Conservation (phyloP, 495 filamentous ascomycete species). For the Xanthoparmelia taractica region DNA sequence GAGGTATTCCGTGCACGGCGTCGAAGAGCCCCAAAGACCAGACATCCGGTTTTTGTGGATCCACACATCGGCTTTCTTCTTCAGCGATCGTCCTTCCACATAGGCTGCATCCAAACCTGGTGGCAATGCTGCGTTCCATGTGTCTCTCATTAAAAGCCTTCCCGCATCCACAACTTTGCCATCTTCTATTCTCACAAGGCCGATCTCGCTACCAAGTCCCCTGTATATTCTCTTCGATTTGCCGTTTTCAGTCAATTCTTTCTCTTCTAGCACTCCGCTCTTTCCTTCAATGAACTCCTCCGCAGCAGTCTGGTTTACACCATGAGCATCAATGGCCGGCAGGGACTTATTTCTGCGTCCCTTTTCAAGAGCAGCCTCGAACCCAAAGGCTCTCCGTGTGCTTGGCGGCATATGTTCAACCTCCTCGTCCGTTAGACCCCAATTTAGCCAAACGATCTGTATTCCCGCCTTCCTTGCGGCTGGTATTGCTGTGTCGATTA, state of each 20-base stretch:
- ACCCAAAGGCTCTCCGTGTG: conserved; percentile 41
- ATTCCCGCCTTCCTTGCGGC: conserved; percentile 41
- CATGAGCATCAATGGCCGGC: conserved; percentile 28
- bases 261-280: conserved; percentile 20
- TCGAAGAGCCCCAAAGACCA: conserved; percentile 42
- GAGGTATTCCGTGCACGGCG: conserved; percentile 31
- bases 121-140: conserved; percentile 49
- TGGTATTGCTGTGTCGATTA: conserved; percentile 36
- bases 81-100: conserved; percentile 24
- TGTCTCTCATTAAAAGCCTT: conserved; percentile 41
- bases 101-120: conserved; percentile 37
- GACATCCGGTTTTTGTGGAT: conserved; percentile 53
- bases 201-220: conserved; percentile 42
- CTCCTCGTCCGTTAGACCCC: conserved; percentile 50
- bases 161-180: conserved; percentile 38
- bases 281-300: conserved; percentile 20
- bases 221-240: conserved; percentile 29
- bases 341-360: conserved; percentile 14
- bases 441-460: conserved; percentile 51
- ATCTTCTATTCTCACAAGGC: conserved; percentile 32
- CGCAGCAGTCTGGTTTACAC: conserved; percentile 17
- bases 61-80: conserved; percentile 38
- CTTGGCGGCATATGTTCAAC: conserved; percentile 44
- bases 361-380: conserved; percentile 25
- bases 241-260: conserved; percentile 20